These are phyloP conservation scores for Ophiognomonia clavigignenti-juglandacearum DNA, from an alignment of 2,329 filamentous ascomycete genomes.

Conservation along the genomic window DNA sequence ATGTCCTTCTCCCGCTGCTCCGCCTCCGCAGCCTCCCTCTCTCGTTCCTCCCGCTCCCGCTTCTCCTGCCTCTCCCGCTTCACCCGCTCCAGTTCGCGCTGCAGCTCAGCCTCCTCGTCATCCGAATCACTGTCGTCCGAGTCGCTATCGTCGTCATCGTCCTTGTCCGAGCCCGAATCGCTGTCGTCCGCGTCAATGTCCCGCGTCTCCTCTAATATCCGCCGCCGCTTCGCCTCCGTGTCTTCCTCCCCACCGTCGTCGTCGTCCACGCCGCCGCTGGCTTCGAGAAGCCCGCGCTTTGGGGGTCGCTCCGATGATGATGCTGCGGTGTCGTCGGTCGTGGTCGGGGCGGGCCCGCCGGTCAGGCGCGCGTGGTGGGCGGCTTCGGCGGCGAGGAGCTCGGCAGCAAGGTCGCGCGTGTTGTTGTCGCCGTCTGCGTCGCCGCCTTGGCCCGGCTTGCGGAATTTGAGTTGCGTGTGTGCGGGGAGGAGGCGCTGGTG, in stretches of 20 bases:
- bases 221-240: constrained; percentile 73
- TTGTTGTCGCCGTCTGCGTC: constrained; percentile 58
- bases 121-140: constrained; percentile 63
- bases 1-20: constrained; percentile 84
- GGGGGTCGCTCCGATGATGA: constrained; percentile 21
- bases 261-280: constrained; percentile 31
- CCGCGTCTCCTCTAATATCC: constrained; percentile 81
- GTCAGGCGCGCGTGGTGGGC: constrained; percentile 83
- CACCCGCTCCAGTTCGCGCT: constrained; percentile 92
- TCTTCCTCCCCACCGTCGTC: constrained; percentile 55
- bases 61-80: constrained; percentile 79
- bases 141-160: constrained; percentile 54
- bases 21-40: constrained; percentile 73
- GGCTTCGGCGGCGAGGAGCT: constrained; percentile 84
- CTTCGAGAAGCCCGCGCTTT: constrained; percentile 61
- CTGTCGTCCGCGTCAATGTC: constrained; percentile 81
- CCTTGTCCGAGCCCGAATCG: constrained; percentile 21
- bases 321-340: constrained; percentile 39
- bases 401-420: constrained; percentile 75
- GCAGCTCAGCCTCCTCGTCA: constrained; percentile 82
- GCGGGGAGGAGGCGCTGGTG: constrained; percentile 94
- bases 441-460: constrained; percentile 86
- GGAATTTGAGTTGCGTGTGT: constrained; percentile 86
- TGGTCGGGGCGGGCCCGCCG: constrained; percentile 46
- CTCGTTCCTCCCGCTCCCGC: constrained; percentile 75